A percentile compares a stretch with the other conserved stretches of the same genome.
Evolutionary conservation across 2,329 filamentous ascomycete species (phyloP).

Genomic region (Scedosporium boydii): DNA sequence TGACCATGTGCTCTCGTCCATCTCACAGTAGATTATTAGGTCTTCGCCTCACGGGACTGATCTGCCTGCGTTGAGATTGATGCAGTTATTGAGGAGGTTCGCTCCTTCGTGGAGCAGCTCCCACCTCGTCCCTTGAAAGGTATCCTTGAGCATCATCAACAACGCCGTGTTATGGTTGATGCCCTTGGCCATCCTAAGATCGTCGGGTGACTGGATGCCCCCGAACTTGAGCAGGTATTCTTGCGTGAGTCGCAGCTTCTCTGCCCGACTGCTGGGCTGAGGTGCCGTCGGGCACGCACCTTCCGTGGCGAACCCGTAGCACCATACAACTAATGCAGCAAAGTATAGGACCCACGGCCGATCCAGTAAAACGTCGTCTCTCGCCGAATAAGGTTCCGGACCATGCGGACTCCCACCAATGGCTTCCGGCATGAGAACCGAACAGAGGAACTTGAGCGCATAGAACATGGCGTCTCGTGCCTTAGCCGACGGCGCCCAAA

Average conservation of each 20-base stretch:
- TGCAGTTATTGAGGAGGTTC: slow-evolving; percentile 70
- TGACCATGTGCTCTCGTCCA: neutral
- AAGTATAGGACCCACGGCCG: slow-evolving; percentile 95
- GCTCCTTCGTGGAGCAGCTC: slow-evolving; percentile 85
- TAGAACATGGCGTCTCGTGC: slow-evolving; percentile 90
- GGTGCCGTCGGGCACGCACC: slow-evolving; percentile 53
- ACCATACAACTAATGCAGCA: slow-evolving; percentile 86
- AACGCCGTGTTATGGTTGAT: slow-evolving; percentile 78
- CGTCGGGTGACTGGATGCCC: slow-evolving; percentile 63
- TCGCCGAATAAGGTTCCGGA: slow-evolving; percentile 57
- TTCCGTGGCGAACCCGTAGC: slow-evolving; percentile 84
- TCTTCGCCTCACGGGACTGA: slow-evolving; percentile 17
- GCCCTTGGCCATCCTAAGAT: slow-evolving; percentile 62
- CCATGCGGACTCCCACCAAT: slow-evolving; percentile 18
- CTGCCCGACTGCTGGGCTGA: slow-evolving; percentile 48
- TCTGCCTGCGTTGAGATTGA: slow-evolving; percentile 41
- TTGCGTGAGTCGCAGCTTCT: slow-evolving; percentile 70
- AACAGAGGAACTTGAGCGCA: slow-evolving; percentile 76
- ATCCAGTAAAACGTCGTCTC: slow-evolving; percentile 83
- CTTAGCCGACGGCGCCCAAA: slow-evolving; percentile 80
- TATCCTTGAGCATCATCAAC: slow-evolving; percentile 70
- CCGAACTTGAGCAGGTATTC: slow-evolving; percentile 66
- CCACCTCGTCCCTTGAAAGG: slow-evolving; percentile 79
- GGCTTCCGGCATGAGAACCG: slow-evolving; percentile 62
- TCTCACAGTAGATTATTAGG: neutral